Evolutionary conservation across 192 early-diverging fungal genomes (phyloP).

Genomic region (Martensiomyces pterosporus): DNA sequence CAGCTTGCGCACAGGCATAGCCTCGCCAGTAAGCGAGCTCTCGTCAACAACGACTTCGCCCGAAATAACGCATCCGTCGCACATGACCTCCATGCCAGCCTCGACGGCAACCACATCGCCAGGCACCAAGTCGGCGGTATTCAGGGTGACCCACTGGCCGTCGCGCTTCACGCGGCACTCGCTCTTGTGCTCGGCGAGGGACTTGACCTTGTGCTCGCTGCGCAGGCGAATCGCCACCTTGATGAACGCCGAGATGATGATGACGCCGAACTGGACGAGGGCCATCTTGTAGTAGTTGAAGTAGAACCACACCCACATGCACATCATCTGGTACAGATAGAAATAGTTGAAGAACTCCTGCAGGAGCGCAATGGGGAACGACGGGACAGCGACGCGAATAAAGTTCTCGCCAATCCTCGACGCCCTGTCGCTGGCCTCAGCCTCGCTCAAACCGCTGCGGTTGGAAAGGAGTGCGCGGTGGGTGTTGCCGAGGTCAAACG

Average conservation of each 20-base stretch:
- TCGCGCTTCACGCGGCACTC: conserved; percentile 55
- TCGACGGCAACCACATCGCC: conserved; percentile 60
- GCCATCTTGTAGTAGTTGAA: conserved; percentile 64
- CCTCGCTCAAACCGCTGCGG: conserved; percentile 48
- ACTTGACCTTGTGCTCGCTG: conserved; percentile 55
- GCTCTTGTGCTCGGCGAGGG: conserved; percentile 54
- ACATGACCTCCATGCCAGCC: conserved; percentile 53
- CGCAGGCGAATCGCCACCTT: conserved; percentile 54
- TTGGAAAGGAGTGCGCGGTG: conserved; percentile 47
- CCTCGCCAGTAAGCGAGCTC: conserved; percentile 72
- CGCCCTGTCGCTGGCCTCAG: conserved; percentile 52
- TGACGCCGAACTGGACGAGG: conserved; percentile 54
- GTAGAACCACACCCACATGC: conserved; percentile 66
- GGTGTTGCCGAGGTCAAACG: conserved; percentile 58
- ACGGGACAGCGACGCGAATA: conserved; percentile 53
- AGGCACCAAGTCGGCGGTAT: conserved; percentile 59
- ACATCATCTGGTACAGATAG: conserved; percentile 65
- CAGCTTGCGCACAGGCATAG: conserved; percentile 74
- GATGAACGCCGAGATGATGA: conserved; percentile 55
- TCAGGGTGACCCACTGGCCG: conserved; percentile 53
- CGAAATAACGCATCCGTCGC: conserved; percentile 63
- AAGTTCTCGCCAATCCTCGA: conserved; percentile 66
- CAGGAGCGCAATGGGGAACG: conserved; percentile 46
- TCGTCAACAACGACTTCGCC: conserved; percentile 76
- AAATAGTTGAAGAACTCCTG: conserved; percentile 58